Conservation (phyloP, 164 flowering plant genomes). For the Pachysandra terminalis region DNA sequence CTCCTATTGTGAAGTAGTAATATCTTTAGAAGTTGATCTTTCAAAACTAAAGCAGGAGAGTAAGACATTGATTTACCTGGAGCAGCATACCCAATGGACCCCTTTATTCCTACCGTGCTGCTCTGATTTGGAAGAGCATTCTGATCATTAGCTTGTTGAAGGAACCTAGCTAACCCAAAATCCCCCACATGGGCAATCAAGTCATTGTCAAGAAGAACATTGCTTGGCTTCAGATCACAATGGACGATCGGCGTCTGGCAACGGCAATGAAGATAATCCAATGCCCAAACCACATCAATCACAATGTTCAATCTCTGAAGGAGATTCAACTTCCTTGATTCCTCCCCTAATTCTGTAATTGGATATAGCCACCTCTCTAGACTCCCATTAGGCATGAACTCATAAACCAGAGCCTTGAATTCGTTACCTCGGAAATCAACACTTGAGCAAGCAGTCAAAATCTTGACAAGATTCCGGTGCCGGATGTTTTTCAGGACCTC, state of each 20-base stretch:
- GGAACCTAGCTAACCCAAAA: conserved; percentile 25
- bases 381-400: conserved; percentile 32
- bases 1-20: too few species aligned
- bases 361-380: conserved; percentile 28
- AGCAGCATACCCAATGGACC: conserved; percentile 27
- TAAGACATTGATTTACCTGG: conserved; percentile 20
- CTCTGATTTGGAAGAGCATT: neutral
- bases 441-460: conserved; percentile 36
- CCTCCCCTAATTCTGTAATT: neutral
- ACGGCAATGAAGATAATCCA: conserved; percentile 26
- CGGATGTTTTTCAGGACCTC: conserved; percentile 27
- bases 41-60: neutral
- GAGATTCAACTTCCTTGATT: neutral
- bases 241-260: conserved; percentile 26
- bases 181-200: conserved; percentile 29
- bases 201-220: conserved; percentile 30
- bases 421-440: conserved; percentile 28
- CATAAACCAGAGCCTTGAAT: conserved; percentile 29
- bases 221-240: conserved; percentile 34
- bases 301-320: conserved; percentile 21
- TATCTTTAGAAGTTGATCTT: too few species aligned
- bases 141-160: neutral
- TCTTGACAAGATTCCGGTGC: conserved; percentile 30
- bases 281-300: conserved; percentile 26
- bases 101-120: conserved; percentile 20